Conservation (phyloP, 208 protist species). For the Borovskyia barvae region DNA sequence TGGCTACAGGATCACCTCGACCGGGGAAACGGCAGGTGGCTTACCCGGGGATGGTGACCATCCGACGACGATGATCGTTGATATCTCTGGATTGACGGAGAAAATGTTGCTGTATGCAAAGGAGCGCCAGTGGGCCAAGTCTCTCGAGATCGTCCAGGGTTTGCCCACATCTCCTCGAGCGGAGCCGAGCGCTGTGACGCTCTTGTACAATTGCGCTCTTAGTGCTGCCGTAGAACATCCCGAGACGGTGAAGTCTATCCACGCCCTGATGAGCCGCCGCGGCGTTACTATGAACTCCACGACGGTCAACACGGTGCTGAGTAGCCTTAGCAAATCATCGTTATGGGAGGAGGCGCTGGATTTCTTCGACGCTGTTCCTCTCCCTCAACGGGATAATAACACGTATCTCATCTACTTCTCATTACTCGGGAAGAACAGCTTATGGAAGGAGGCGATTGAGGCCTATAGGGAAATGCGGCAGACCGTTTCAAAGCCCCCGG, state of each 20-base stretch:
- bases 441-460: conserved; percentile 57
- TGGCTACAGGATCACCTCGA: conserved; percentile 8
- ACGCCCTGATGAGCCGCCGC: conserved; percentile 46
- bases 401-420: conserved; percentile 81
- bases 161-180: conserved; percentile 20
- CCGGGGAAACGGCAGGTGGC: not conserved
- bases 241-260: conserved; percentile 42
- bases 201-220: conserved; percentile 89
- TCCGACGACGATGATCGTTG: not conserved
- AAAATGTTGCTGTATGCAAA: conserved; percentile 80
- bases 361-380: conserved; percentile 47
- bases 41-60: not conserved
- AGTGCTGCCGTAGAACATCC: conserved; percentile 70
- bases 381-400: conserved; percentile 52
- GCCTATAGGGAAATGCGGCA: conserved; percentile 56
- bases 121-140: conserved; percentile 72
- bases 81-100: conserved; percentile 56
- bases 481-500: conserved; percentile 41
- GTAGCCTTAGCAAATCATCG: conserved; percentile 53
- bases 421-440: conserved; percentile 58
- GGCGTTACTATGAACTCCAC: conserved; percentile 63
- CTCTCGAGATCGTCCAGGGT: conserved; percentile 40
- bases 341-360: conserved; percentile 56
- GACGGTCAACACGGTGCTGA: conserved; percentile 80
- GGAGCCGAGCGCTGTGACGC: conserved; percentile 58